Evolutionary conservation across 345 rosid genomes (phyloP).

Genomic region (Brassica nigra): DNA sequence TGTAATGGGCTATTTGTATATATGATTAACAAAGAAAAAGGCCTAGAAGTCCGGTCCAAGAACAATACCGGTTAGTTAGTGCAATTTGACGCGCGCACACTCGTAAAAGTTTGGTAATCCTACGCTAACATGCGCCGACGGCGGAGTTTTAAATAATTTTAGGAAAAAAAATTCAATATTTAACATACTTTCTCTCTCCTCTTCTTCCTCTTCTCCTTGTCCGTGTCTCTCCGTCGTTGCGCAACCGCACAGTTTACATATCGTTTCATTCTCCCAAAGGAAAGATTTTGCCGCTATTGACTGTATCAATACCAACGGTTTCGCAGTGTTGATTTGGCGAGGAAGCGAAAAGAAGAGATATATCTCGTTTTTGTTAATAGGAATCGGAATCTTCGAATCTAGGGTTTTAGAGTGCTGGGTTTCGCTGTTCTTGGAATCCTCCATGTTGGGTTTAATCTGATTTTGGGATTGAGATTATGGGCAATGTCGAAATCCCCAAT

Average conservation of each 20-base stretch:
- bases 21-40: background rate
- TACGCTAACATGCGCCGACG: conserved; percentile 46
- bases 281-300: background rate
- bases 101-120: background rate
- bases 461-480: conserved; percentile 49
- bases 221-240: conserved; percentile 41
- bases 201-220: conserved; percentile 10
- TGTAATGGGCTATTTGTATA: background rate
- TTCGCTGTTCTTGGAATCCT: background rate
- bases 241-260: conserved; percentile 50
- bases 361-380: background rate
- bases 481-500: conserved; percentile 80
- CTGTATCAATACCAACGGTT: background rate
- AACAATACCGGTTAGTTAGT: conserved; percentile 14
- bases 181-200: conserved; percentile 23
- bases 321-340: conserved; percentile 26
- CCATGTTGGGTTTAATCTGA: conserved; percentile 9
- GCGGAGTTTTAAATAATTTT: conserved; percentile 29
- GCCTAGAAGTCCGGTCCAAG: conserved; percentile 6
- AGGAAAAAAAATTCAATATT: conserved; percentile 24
- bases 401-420: conserved; percentile 44
- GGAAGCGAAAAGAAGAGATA: background rate
- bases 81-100: conserved; percentile 25
- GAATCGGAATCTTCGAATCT: conserved; percentile 41
- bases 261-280: background rate